Percentiles rank a stretch among this genome's conserved stretches.
Evolutionary conservation across 2,329 filamentous ascomycete species (phyloP).

Genomic region (Arthrobotrys megalospora): DNA sequence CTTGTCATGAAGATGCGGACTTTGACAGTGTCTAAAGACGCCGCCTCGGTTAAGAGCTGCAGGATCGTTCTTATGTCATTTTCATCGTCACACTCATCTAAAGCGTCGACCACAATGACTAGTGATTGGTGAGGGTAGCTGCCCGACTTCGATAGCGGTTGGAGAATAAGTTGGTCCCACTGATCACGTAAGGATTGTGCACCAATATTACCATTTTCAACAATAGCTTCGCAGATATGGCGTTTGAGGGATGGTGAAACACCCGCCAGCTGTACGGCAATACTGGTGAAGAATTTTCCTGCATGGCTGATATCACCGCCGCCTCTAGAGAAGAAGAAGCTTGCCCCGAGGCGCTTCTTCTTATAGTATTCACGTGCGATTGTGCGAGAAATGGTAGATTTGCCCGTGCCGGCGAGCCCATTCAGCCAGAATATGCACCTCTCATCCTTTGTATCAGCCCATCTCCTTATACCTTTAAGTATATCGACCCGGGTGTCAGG

Average conservation of each 20-base stretch:
- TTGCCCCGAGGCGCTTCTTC: slow-evolving; percentile 65
- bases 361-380: slow-evolving; percentile 63
- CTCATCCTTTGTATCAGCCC: slow-evolving; percentile 22
- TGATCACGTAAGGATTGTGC: not conserved
- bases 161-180: slow-evolving; percentile 2
- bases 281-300: slow-evolving; percentile 40
- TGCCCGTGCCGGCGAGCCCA: slow-evolving; percentile 67
- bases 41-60: not conserved
- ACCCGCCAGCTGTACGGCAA: slow-evolving; percentile 16
- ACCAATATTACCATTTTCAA: slow-evolving; percentile 8
- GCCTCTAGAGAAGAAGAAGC: slow-evolving; percentile 63
- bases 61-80: slow-evolving; percentile 13
- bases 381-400: slow-evolving; percentile 67
- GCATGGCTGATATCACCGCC: slow-evolving; percentile 31
- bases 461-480: slow-evolving; percentile 51
- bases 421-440: slow-evolving; percentile 66
- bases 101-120: slow-evolving; percentile 45
- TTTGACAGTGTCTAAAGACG: not conserved
- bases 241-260: not conserved
- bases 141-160: slow-evolving; percentile 4
- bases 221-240: not conserved
- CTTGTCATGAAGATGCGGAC: slow-evolving; percentile 54
- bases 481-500: slow-evolving; percentile 63
- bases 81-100: slow-evolving; percentile 51
- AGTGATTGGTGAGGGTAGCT: not conserved